Evolutionary conservation across 495 filamentous ascomycete genomes (phyloP).

Genomic region (Podospora pseudocomata): DNA sequence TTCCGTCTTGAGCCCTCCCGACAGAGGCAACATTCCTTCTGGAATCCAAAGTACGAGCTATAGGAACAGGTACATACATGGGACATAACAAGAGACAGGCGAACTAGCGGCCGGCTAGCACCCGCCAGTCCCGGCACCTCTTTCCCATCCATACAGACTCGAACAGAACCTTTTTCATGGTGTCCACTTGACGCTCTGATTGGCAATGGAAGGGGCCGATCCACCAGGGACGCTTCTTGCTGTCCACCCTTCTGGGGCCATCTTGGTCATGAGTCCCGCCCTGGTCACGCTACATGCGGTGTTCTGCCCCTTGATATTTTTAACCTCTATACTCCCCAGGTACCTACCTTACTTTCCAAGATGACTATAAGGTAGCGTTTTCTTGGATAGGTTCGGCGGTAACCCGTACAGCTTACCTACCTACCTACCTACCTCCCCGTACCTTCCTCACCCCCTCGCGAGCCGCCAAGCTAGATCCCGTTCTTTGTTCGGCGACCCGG

Average conservation of each 20-base stretch:
- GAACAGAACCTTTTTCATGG: neutral
- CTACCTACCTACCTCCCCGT: too few species aligned
- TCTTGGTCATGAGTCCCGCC: constrained; percentile 9
- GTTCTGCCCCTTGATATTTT: neutral
- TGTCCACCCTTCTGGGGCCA: constrained; percentile 4
- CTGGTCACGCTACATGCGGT: neutral
- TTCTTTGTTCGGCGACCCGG: constrained; percentile 6
- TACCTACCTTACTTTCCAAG: neutral
- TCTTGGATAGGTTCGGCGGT: neutral
- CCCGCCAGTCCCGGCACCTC: neutral
- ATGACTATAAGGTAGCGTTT: neutral
- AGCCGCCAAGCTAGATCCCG: constrained; percentile 6
- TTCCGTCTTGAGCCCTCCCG: constrained; percentile 19
- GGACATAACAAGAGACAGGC: neutral
- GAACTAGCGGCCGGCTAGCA: neutral
- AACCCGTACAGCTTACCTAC: neutral
- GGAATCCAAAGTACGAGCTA: neutral
- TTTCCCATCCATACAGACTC: neutral
- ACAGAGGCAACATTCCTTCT: neutral
- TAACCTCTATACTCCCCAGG: neutral
- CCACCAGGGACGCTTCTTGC: neutral
- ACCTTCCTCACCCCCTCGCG: neutral
- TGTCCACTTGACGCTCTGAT: constrained; percentile 5
- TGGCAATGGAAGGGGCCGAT: constrained; percentile 10
- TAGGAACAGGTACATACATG: constrained; percentile 1